Evolutionary conservation across 2,329 filamentous ascomycete genomes (phyloP).

Genomic region (Didymella arachidicola): DNA sequence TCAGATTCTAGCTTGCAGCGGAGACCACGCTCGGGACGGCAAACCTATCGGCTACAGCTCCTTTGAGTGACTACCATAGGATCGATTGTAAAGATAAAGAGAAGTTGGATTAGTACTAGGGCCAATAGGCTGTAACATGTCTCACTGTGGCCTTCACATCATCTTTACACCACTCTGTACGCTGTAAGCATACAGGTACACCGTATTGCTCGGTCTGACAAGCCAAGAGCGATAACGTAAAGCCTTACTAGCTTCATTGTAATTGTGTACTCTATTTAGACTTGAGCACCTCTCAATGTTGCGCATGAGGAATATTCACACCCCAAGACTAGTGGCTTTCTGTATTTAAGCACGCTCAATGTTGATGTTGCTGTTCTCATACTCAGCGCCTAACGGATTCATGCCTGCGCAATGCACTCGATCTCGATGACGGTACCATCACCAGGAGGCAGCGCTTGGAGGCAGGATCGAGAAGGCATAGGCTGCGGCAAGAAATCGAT

Average conservation of each 20-base stretch:
- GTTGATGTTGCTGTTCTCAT: constrained; percentile 3
- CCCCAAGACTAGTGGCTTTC: not conserved
- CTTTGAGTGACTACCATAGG: no score
- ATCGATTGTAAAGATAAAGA: no score
- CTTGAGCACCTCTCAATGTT: not conserved
- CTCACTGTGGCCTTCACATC: not conserved
- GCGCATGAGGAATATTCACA: no score
- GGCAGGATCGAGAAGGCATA: constrained; percentile 30
- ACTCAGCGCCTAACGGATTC: not conserved
- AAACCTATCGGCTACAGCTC: no score
- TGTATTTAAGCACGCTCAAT: not conserved
- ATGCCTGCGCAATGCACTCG: constrained; percentile 38
- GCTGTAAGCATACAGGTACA: not conserved
- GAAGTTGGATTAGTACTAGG: no score
- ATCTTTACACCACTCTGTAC: not conserved
- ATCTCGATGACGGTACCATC: constrained; percentile 39
- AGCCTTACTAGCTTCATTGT: not conserved
- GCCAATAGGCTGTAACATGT: no score
- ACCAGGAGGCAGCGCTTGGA: constrained; percentile 32
- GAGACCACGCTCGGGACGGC: no score
- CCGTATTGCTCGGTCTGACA: no score
- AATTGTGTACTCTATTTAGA: not conserved
- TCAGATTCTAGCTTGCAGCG: no score
- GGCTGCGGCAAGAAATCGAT: constrained; percentile 38
- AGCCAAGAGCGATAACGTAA: not conserved